Base-by-base conservation (phyloP, 495 filamentous ascomycete genomes). In the Aspergillus mulundensis region DNA sequence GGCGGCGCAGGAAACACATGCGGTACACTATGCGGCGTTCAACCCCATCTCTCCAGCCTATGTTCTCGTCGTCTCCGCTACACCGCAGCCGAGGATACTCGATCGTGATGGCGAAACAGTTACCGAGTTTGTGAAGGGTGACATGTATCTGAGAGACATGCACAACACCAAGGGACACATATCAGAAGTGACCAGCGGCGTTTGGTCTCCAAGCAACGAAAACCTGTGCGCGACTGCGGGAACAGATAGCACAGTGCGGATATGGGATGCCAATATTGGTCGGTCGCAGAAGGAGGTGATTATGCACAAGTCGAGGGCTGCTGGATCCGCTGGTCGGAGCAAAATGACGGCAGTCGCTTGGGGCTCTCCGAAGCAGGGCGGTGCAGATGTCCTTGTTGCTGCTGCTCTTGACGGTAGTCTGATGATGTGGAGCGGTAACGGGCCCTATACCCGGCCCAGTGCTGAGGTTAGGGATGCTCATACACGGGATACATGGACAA, bases 91-190 rank as follows among this genome's bases (percentile, higher is more conserved):
- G 2, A 90, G 89, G 68, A 85, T 98, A 41, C 77, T 96, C 63
- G 87, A 81, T 63, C 85, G 94, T 59, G 93, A 98, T 75, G 94
- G 94, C 7, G 90, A 91, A 38, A 78, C 86, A 10, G 53, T 91
- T 12, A 84, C 86, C 2, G 91, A 97, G 68, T 96, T 95, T 59
- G 84, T 87, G 51, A 98, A 98, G 72, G 94, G 94, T 19, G 94
- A 98, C 65, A 96, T 96, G 93, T 98, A 98, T 66, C 72, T 98
- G 53, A 82, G 94, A 38, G 95, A 98, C 65, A 90, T 96, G 82
- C 80, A 97, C 67, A 90, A 97, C 66, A 98, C 94, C 0, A 97
- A 97, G 65, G 94, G 94, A 0, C 94, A 98, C 66, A 83, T 96
- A 38, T 89, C 91, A 1, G 94, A 95, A 70, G 84, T 95, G 25